A percentile compares a stretch with the other conserved stretches of the same genome.
Evolutionary conservation across 2,329 filamentous ascomycete species (phyloP).

Genomic region (Clarireedia sp.): DNA sequence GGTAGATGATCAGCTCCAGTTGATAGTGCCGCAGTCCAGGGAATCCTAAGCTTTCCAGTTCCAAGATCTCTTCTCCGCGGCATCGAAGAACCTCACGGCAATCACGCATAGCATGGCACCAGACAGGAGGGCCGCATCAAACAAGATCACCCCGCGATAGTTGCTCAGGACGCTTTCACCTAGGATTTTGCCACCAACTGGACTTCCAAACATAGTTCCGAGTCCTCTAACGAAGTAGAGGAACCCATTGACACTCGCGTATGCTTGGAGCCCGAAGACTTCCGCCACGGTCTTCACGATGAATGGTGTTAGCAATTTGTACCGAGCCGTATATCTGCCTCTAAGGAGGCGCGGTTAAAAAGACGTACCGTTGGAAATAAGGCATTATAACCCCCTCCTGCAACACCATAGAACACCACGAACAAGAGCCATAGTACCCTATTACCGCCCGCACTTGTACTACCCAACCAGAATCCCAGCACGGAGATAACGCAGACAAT

Average conservation of each 20-base stretch:
- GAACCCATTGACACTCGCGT: constrained; percentile 40
- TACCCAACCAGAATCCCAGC: constrained; percentile 32
- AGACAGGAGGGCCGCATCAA: constrained; percentile 31
- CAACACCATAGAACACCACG: constrained; percentile 36
- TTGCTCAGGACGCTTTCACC: constrained; percentile 29
- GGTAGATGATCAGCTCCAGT: background rate
- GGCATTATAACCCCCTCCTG: constrained; percentile 38
- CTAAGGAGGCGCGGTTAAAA: background rate
- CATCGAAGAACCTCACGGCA: constrained; percentile 36
- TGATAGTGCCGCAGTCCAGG: background rate
- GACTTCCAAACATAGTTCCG: constrained; percentile 38
- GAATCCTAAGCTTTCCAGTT: constrained; percentile 31
- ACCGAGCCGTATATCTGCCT: background rate
- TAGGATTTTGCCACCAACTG: constrained; percentile 36
- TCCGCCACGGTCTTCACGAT: constrained; percentile 34
- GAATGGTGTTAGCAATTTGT: background rate
- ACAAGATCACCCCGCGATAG: constrained; percentile 34
- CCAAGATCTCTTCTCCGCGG: constrained; percentile 32
- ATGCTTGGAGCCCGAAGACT: constrained; percentile 40
- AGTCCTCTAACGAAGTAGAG: constrained; percentile 38
- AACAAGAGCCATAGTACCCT: constrained; percentile 35
- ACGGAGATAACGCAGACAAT: constrained; percentile 32
- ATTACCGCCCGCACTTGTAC: constrained; percentile 22
- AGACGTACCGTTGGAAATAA: constrained; percentile 34
- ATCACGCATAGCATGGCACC: constrained; percentile 34